These are phyloP conservation scores for Dictyostelium citrinum DNA, from an alignment of 78 protist species.

Conservation along the genomic window DNA sequence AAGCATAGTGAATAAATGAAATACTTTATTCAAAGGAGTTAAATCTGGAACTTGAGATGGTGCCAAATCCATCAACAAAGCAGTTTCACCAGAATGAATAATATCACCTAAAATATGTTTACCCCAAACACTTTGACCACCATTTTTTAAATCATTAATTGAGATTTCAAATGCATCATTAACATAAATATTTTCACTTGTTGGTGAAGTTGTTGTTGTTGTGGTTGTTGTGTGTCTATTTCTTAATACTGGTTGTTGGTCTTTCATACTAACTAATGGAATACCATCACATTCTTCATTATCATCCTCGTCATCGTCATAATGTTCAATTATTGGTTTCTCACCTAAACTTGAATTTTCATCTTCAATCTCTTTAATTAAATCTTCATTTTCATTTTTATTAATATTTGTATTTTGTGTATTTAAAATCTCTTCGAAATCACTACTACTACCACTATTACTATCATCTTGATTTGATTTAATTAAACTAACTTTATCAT, in stretches of 20 bases:
- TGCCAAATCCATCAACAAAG: conserved; percentile 71
- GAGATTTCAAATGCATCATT: conserved; percentile 2
- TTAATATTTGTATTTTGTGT: not conserved
- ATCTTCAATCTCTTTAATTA: conserved; percentile 29
- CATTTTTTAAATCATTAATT: not conserved
- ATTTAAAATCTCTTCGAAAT: conserved; percentile 9
- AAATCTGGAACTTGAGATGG: conserved; percentile 68
- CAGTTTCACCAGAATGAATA: conserved; percentile 52
- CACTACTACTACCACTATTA: not conserved
- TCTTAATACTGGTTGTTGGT: not conserved
- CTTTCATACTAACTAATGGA: not conserved
- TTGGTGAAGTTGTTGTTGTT: not conserved
- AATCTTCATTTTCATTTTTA: not conserved
- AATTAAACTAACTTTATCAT: not conserved
- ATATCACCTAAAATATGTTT: conserved; percentile 59
- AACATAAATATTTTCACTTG: not conserved
- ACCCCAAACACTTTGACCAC: conserved; percentile 31
- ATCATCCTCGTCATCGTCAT: conserved; percentile 1
- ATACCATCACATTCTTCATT: not conserved
- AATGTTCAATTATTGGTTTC: not conserved
- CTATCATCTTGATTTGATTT: not conserved
- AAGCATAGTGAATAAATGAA: conserved; percentile 72
- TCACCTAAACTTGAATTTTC: conserved; percentile 8
- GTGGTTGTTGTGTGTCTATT: not conserved
- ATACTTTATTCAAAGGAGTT: conserved; percentile 71